phyloP scores from a whole-genome alignment of 129 eudicot species.

The Centaurea solstitialis region DNA sequence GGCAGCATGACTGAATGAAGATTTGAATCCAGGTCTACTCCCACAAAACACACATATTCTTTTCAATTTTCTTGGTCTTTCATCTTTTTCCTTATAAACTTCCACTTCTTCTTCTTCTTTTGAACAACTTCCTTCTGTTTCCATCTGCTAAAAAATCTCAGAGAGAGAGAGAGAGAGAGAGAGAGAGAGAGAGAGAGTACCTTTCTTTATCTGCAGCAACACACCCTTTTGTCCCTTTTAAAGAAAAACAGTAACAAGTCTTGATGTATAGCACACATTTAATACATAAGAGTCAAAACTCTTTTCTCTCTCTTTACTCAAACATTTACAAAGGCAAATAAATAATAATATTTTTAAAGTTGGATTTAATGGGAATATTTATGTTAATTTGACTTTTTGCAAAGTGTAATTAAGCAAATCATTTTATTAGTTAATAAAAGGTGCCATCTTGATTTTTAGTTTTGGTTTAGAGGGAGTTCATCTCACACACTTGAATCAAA shows the following conservation, averaged over 20 bases:
- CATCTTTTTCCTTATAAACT: not conserved
- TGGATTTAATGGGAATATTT: not conserved
- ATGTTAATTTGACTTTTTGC: not conserved
- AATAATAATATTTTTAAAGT: too few species aligned
- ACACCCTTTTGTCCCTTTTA: conserved; percentile 37
- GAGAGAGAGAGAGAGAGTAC: not conserved
- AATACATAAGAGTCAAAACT: not conserved
- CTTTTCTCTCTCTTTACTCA: not conserved
- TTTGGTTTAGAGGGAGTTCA: too few species aligned
- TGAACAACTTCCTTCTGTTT: conserved; percentile 28
- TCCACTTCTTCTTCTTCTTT: conserved; percentile 12
- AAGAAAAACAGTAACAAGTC: not conserved
- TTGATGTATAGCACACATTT: not conserved
- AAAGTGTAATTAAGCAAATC: too few species aligned
- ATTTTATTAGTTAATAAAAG: too few species aligned
- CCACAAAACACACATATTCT: conserved; percentile 80
- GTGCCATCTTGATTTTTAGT: too few species aligned
- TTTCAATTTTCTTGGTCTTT: conserved; percentile 39
- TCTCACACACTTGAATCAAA: too few species aligned
- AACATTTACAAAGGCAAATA: not conserved
- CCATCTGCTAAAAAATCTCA: conserved; percentile 38
- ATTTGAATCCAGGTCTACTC: conserved; percentile 59
- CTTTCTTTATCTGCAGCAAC: not conserved
- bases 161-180: too few species aligned
- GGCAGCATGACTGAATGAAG: conserved; percentile 65